These are phyloP conservation scores for Zygosaccharomyces gambellarensis DNA, from an alignment of 805 yeast genomes.

Conservation along the genomic window DNA sequence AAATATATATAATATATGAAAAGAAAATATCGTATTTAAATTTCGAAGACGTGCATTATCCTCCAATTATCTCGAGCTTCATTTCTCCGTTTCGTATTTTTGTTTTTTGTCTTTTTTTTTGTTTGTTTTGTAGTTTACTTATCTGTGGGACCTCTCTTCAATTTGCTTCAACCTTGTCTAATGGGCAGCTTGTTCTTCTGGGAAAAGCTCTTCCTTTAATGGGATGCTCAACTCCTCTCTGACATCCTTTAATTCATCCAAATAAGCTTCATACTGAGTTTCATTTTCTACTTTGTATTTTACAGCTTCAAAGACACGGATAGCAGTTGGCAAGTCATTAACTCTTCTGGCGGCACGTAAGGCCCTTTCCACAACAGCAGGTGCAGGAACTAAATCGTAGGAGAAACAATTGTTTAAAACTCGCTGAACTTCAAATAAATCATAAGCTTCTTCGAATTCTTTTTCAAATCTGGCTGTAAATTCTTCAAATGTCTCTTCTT, in stretches of 20 bases:
- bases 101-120: background rate
- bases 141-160: background rate
- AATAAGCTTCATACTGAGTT: constrained; percentile 92
- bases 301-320: constrained; percentile 95
- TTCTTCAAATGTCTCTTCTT: constrained; percentile 92
- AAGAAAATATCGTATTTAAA: background rate
- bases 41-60: background rate
- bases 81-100: background rate
- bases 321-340: constrained; percentile 97
- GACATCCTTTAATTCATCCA: constrained; percentile 86
- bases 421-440: constrained; percentile 83
- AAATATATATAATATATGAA: background rate
- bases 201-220: constrained; percentile 82
- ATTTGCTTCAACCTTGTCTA: constrained; percentile 2
- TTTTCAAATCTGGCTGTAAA: constrained; percentile 87
- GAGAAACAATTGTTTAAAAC: constrained; percentile 97
- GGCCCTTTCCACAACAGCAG: constrained; percentile 91
- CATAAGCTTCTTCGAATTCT: constrained; percentile 93
- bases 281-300: constrained; percentile 93
- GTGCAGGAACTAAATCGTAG: constrained; percentile 97
- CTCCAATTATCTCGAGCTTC: background rate
- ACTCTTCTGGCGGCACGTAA: constrained; percentile 98
- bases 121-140: background rate
- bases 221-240: constrained; percentile 92
- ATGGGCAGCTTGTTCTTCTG: constrained; percentile 13